Percentiles rank a stretch among this genome's conserved stretches.
Conservation (phyloP, 2,329 filamentous ascomycete species). For the Aureobasidium sp. region DNA sequence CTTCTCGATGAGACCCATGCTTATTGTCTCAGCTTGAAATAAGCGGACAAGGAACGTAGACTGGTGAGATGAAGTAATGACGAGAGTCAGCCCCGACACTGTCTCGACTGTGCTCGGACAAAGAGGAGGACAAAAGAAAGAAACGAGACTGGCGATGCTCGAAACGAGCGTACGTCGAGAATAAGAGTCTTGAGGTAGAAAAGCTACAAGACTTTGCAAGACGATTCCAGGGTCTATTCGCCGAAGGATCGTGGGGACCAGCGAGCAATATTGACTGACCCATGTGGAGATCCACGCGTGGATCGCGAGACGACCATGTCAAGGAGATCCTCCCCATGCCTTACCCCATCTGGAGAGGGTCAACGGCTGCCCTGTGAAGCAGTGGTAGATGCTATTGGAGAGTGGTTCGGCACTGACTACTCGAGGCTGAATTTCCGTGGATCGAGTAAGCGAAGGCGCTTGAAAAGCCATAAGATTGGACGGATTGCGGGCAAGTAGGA, state of each 20-base stretch:
- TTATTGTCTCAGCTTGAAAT: neutral
- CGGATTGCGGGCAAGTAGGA: neutral
- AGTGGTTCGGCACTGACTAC: neutral
- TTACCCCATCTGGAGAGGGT: conserved; percentile 8
- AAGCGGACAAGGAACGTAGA: neutral
- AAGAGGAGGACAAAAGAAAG: neutral
- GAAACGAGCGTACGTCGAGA: neutral
- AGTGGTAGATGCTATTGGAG: conserved; percentile 3
- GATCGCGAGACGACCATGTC: neutral
- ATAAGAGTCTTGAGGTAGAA: neutral
- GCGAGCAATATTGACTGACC: conserved; percentile 5
- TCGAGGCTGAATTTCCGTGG: neutral
- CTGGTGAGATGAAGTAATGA: too few relatives aligned
- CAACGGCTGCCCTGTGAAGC: neutral
- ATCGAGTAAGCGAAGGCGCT: conserved; percentile 3
- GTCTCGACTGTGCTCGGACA: neutral
- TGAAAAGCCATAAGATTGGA: neutral
- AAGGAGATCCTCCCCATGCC: neutral
- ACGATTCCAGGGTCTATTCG: neutral
- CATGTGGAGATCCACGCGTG: conserved; percentile 1
- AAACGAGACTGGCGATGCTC: neutral
- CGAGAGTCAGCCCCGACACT: neutral
- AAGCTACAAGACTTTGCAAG: neutral
- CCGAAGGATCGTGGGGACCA: conserved; percentile 3
- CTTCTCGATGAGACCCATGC: conserved; percentile 17